Evolutionary conservation across 371 early-diverging fungal species (phyloP).

Genomic region (Astathelohania contejeani): DNA sequence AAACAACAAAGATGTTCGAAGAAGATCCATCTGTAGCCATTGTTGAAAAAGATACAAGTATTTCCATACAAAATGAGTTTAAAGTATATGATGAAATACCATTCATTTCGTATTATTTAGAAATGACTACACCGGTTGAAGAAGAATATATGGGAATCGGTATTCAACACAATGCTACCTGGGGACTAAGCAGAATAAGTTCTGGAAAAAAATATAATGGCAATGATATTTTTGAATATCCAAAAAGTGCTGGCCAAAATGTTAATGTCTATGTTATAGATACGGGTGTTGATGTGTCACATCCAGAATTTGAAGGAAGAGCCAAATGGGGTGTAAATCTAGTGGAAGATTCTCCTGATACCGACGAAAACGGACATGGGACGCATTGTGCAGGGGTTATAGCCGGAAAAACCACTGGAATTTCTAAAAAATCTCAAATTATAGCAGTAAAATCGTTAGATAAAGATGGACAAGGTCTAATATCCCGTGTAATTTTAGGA

Average conservation of each 20-base stretch:
- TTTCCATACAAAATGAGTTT: background rate
- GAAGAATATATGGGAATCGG: slow-evolving; percentile 1
- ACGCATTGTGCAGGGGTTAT: slow-evolving; percentile 60
- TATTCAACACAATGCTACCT: slow-evolving; percentile 41
- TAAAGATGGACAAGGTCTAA: slow-evolving; percentile 50
- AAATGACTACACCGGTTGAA: background rate
- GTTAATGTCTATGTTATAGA: slow-evolving; percentile 61
- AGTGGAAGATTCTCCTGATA: slow-evolving; percentile 32
- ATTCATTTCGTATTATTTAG: background rate
- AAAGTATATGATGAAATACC: background rate
- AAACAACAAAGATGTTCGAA: slow-evolving; percentile 21
- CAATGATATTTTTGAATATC: slow-evolving; percentile 17
- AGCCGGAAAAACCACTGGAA: slow-evolving; percentile 56
- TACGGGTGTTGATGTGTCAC: slow-evolving; percentile 59
- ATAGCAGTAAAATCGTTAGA: slow-evolving; percentile 59
- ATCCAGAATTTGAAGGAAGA: slow-evolving; percentile 65
- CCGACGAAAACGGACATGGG: slow-evolving; percentile 56
- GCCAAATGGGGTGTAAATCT: slow-evolving; percentile 57
- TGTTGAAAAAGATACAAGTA: slow-evolving; percentile 19
- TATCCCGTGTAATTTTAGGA: slow-evolving; percentile 43
- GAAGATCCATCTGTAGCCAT: slow-evolving; percentile 12
- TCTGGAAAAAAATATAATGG: slow-evolving; percentile 12
- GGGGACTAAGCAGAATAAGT: slow-evolving; percentile 46
- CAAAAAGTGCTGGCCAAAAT: slow-evolving; percentile 52
- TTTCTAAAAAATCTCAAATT: slow-evolving; percentile 58